Conservation (phyloP, 192 early-diverging fungal genomes). For the Bifiguratus adelaidae region DNA sequence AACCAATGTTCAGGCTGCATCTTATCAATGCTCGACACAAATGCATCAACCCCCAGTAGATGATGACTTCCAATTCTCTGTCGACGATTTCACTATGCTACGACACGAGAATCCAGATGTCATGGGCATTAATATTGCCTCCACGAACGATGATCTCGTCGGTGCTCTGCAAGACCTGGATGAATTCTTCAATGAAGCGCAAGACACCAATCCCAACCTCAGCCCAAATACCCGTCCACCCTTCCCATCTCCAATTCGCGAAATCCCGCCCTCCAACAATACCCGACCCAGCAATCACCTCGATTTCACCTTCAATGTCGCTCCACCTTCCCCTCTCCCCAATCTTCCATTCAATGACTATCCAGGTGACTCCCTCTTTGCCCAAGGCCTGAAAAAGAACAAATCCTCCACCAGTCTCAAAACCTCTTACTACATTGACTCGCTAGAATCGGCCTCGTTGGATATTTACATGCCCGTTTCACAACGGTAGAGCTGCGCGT, state of each 20-base stretch:
- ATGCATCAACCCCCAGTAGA: slow-evolving; percentile 15
- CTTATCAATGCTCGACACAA: slow-evolving; percentile 23
- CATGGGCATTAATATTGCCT: slow-evolving; percentile 1
- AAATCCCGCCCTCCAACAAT: not conserved
- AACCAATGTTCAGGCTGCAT: slow-evolving; percentile 30
- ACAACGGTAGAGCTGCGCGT: no score
- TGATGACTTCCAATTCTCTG: slow-evolving; percentile 20
- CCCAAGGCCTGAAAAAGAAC: not conserved
- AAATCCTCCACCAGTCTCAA: not conserved
- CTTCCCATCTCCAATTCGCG: not conserved
- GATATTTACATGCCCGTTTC: not conserved
- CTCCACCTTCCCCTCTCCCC: not conserved
- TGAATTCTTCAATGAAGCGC: slow-evolving; percentile 28
- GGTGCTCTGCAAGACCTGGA: slow-evolving; percentile 29
- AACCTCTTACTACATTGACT: not conserved
- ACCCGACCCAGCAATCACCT: not conserved
- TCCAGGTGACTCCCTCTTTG: not conserved
- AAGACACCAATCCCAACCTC: slow-evolving; percentile 1
- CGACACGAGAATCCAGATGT: slow-evolving; percentile 5
- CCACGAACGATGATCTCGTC: slow-evolving; percentile 18
- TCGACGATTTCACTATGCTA: slow-evolving; percentile 18
- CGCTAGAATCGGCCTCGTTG: not conserved
- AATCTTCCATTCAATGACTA: not conserved
- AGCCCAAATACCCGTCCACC: not conserved
- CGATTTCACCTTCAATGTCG: not conserved